A percentile compares a stretch with the other conserved stretches of the same genome.
phyloP scores from a whole-genome alignment of 192 early-diverging fungal genomes.

The Spinellus fusiger region DNA sequence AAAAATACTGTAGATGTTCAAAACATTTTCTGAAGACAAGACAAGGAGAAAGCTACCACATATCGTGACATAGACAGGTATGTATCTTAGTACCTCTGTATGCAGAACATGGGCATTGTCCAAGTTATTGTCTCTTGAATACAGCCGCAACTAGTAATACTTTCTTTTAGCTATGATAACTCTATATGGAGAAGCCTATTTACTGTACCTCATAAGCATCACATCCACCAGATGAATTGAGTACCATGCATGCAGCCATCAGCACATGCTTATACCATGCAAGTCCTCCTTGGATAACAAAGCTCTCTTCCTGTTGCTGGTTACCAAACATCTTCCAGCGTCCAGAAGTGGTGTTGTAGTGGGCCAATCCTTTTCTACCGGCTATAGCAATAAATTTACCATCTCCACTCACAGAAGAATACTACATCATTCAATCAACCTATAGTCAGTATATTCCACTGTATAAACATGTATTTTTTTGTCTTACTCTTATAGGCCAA shows the following conservation, averaged over 20 bases:
- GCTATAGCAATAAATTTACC: constrained; percentile 80
- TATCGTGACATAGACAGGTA: constrained; percentile 47
- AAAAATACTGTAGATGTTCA: constrained; percentile 44
- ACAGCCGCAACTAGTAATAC: constrained; percentile 54
- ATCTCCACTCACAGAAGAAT: constrained; percentile 59
- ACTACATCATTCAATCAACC: constrained; percentile 30
- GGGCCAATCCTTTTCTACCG: constrained; percentile 76
- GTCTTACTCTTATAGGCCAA: constrained; percentile 74
- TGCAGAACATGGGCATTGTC: constrained; percentile 59
- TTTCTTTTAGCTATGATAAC: neutral
- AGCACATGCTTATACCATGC: constrained; percentile 67
- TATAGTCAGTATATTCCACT: neutral
- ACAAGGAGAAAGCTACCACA: constrained; percentile 52
- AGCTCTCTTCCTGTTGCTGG: constrained; percentile 70
- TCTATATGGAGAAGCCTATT: neutral
- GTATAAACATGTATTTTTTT: neutral
- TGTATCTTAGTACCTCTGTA: constrained; percentile 40
- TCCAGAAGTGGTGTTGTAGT: constrained; percentile 62
- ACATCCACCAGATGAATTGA: constrained; percentile 13
- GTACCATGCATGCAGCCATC: constrained; percentile 59
- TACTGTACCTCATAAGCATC: constrained; percentile 18
- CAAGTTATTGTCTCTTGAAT: constrained; percentile 67
- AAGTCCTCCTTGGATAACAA: constrained; percentile 62
- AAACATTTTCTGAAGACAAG: constrained; percentile 54
- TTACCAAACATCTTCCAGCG: constrained; percentile 92